Conservation (phyloP, 768 basidiomycete genomes). For the Amanita pallidorosea region DNA sequence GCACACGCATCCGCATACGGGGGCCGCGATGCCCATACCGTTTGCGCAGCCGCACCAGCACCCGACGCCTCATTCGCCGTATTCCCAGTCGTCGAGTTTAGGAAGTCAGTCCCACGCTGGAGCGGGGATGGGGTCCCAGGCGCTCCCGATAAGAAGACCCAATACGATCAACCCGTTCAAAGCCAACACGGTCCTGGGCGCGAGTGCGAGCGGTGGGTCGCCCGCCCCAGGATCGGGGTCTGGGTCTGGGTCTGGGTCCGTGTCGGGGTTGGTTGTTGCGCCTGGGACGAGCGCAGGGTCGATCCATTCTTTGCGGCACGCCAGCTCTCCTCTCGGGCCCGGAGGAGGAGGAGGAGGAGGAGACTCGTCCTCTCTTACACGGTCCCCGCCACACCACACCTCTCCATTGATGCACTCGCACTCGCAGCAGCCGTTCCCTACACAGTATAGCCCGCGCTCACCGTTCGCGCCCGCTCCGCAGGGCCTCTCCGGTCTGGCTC, state of each 20-base stretch:
- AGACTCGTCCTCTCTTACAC: neutral
- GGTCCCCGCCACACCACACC: neutral
- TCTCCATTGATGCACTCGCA: neutral
- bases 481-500: neutral
- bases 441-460: constrained; percentile 12
- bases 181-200: constrained; percentile 22
- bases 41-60: neutral
- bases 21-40: no score
- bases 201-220: constrained; percentile 12
- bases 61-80: neutral
- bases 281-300: constrained; percentile 5
- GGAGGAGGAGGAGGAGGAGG: neutral
- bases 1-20: no score
- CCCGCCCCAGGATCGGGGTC: neutral
- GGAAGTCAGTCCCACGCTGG: neutral
- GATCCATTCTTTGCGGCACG: neutral
- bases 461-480: constrained; percentile 21
- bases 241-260: neutral
- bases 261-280: neutral
- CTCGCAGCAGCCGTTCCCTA: neutral
- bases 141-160: constrained; percentile 1
- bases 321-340: neutral
- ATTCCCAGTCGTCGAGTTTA: neutral
- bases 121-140: neutral
- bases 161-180: constrained; percentile 24